These are phyloP conservation scores for Chlamydomonas reinhardtii DNA, from an alignment of 163 green algal genomes.

Conservation along the genomic window DNA sequence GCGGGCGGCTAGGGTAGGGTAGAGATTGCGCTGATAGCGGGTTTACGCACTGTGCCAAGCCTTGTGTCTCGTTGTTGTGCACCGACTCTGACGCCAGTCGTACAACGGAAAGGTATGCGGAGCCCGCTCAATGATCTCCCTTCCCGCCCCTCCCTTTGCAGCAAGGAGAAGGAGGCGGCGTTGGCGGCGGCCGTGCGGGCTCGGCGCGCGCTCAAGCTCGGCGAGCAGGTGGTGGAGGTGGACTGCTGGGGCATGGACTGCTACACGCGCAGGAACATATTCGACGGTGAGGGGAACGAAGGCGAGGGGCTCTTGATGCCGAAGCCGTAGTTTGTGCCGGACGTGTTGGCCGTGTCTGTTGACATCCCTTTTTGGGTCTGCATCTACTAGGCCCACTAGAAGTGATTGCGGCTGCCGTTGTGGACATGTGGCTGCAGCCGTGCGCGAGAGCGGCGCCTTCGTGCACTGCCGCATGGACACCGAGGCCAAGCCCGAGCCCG, in stretches of 20 bases:
- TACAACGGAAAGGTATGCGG: too few species aligned
- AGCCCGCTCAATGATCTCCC: too few species aligned
- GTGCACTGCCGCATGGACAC: conserved; percentile 42
- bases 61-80: too few species aligned
- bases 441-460: conserved; percentile 56
- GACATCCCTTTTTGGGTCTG: too few species aligned
- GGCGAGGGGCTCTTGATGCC: neutral
- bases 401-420: too few species aligned
- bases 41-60: too few species aligned
- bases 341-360: too few species aligned
- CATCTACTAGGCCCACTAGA: too few species aligned
- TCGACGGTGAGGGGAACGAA: conserved; percentile 65
- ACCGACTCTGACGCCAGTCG: too few species aligned
- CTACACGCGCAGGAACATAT: conserved; percentile 86
- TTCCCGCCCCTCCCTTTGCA: neutral
- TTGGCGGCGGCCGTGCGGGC: conserved; percentile 59
- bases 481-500: neutral
- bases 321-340: too few species aligned
- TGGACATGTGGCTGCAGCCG: conserved; percentile 17
- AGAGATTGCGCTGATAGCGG: too few species aligned
- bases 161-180: conserved; percentile 44
- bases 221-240: conserved; percentile 77
- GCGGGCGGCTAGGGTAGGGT: neutral
- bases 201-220: conserved; percentile 61
- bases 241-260: conserved; percentile 90